These are phyloP conservation scores for Aspergillus fumigatus DNA, from an alignment of 2,329 filamentous ascomycete species.

Conservation along the genomic window DNA sequence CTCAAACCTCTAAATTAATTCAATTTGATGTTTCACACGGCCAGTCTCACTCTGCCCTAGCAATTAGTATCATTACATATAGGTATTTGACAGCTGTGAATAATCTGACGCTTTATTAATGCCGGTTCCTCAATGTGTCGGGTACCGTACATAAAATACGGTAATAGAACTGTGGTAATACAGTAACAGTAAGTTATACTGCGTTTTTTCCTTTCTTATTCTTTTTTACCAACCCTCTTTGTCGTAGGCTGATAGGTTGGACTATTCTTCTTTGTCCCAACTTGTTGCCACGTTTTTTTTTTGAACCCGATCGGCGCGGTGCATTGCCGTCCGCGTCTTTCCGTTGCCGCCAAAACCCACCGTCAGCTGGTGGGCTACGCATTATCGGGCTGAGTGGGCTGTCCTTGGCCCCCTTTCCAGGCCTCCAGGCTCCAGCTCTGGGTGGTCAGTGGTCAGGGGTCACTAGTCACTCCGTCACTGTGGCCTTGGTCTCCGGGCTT, in stretches of 20 bases:
- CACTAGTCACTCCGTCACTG: neutral
- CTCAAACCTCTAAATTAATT: neutral
- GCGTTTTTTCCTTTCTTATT: constrained; percentile 1
- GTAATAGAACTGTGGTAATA: constrained; percentile 4
- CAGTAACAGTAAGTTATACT: constrained; percentile 1
- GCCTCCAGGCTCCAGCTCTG: constrained; percentile 5
- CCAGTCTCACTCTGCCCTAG: constrained; percentile 13
- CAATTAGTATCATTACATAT: neutral
- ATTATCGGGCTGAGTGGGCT: constrained; percentile 13
- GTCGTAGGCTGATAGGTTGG: neutral
- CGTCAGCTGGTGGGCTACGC: constrained; percentile 7
- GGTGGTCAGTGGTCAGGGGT: neutral
- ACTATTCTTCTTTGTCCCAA: constrained; percentile 1
- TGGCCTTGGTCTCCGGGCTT: constrained; percentile 12
- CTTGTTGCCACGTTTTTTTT: constrained; percentile 27
- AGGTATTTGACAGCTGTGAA: neutral
- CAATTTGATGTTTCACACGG: neutral
- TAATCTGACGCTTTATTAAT: neutral
- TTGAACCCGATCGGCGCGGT: constrained; percentile 27
- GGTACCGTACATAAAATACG: constrained; percentile 4
- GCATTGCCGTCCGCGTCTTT: constrained; percentile 34
- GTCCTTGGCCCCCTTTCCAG: neutral
- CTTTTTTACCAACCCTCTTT: constrained; percentile 4
- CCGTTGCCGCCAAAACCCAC: constrained; percentile 28
- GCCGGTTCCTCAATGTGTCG: neutral